Conservation (phyloP, 352 stramenopile species). For the Pythium phragmiticola region DNA sequence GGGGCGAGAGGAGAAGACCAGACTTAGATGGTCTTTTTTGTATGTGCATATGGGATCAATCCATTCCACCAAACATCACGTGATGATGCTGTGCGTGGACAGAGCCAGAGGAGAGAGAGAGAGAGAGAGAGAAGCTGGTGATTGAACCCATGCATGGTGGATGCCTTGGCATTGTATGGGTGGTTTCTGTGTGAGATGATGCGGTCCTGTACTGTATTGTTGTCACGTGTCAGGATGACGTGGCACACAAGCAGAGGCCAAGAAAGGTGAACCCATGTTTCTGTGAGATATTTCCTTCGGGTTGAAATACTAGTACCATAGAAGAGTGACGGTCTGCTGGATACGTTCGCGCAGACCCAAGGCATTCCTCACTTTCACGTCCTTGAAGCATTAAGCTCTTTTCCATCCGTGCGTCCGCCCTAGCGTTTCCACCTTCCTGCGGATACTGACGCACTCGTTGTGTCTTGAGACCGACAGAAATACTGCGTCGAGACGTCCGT, state of each 20-base stretch:
- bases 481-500: background rate
- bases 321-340: constrained; percentile 3
- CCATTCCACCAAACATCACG: background rate
- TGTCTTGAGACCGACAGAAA: background rate
- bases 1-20: background rate
- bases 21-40: background rate
- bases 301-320: background rate
- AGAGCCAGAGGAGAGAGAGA: background rate
- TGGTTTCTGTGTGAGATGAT: too few species aligned
- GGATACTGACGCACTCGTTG: background rate
- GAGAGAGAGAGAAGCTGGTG: too few species aligned
- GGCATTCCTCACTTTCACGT: background rate
- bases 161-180: too few species aligned
- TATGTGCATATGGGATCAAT: background rate
- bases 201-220: background rate
- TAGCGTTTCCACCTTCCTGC: background rate
- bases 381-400: constrained; percentile 1
- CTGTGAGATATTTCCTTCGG: too few species aligned
- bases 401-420: constrained; percentile 1
- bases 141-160: too few species aligned
- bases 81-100: background rate
- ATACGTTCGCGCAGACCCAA: too few species aligned
- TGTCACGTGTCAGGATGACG: background rate
- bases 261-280: too few species aligned
- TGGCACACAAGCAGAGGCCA: background rate